Conservation (phyloP, 2,329 filamentous ascomycete genomes). For the Colletotrichum theobromicola region DNA sequence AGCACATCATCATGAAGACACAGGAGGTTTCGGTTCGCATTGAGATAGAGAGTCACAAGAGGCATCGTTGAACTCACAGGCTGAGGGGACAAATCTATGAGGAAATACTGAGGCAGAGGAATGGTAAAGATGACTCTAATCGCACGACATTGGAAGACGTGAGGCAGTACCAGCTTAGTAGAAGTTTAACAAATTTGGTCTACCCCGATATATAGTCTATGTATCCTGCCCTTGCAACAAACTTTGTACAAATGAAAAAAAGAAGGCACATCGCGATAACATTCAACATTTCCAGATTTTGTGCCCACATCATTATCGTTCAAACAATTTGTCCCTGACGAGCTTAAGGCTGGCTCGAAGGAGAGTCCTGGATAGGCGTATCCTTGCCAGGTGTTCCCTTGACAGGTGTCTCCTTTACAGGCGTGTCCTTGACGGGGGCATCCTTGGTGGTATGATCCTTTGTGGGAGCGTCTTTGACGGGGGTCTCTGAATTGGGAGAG, state of each 20-base stretch:
- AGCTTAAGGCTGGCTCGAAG: not conserved
- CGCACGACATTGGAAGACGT: not conserved
- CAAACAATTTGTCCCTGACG: not conserved
- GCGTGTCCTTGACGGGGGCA: not conserved
- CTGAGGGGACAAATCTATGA: too few species aligned
- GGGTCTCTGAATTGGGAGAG: fast-evolving
- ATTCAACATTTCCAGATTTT: fast-evolving
- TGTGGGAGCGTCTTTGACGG: not conserved
- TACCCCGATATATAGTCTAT: not conserved
- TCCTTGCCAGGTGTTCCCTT: not conserved
- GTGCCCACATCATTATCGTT: not conserved
- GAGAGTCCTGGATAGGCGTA: not conserved
- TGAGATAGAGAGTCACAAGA: not conserved
- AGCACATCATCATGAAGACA: not conserved
- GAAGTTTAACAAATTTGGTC: not conserved
- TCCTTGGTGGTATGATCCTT: not conserved
- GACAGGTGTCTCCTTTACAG: not conserved
- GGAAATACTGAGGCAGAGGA: too few species aligned
- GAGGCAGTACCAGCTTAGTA: too few species aligned
- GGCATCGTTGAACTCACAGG: not conserved
- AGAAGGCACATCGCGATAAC: fast-evolving
- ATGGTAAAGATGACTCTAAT: too few species aligned
- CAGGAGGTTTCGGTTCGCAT: not conserved
- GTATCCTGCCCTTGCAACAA: fast-evolving
- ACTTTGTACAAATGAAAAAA: not conserved